These are phyloP conservation scores for Cnidoscolus chayamansa DNA, from an alignment of 441 rosid genomes.

Conservation along the genomic window DNA sequence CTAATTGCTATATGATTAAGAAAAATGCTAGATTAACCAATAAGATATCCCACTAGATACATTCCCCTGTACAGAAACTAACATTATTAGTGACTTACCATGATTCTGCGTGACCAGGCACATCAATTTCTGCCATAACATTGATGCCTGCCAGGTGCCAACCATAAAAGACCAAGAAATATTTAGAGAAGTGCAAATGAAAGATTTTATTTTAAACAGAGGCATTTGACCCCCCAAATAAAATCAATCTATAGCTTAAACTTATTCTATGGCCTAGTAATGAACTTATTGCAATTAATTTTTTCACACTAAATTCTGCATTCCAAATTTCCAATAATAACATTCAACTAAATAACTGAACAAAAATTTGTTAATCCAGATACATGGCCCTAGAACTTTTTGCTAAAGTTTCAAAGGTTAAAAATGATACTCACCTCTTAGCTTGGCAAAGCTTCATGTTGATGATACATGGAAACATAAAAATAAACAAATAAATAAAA, in stretches of 20 bases:
- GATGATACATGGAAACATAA: constrained; percentile 27
- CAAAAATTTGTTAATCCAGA: not conserved
- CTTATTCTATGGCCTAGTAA: not conserved
- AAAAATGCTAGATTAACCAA: not conserved
- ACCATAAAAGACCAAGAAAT: constrained; percentile 28
- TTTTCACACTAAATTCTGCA: not conserved
- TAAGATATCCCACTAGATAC: not conserved
- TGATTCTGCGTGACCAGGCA: constrained; percentile 98
- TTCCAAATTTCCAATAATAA: not conserved
- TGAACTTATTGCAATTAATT: not conserved
- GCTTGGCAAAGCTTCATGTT: constrained; percentile 76
- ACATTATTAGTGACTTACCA: constrained; percentile 46
- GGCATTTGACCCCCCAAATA: not conserved
- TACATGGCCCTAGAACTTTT: constrained; percentile 1
- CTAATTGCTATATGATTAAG: not conserved
- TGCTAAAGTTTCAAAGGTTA: constrained; percentile 2
- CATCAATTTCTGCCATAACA: constrained; percentile 90
- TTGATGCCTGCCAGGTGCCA: constrained; percentile 93
- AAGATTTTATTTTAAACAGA: not conserved
- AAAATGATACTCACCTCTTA: constrained; percentile 59
- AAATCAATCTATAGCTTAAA: not conserved
- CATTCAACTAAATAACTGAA: constrained; percentile 8
- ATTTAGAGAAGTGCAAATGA: not conserved
- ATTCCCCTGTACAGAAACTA: not conserved
- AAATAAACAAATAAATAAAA: constrained; percentile 25